Evolutionary conservation across 139 green algal genomes (phyloP), one percentile per base, ranked within the genome.

Genomic region (Diplosphaera chodatii): DNA sequence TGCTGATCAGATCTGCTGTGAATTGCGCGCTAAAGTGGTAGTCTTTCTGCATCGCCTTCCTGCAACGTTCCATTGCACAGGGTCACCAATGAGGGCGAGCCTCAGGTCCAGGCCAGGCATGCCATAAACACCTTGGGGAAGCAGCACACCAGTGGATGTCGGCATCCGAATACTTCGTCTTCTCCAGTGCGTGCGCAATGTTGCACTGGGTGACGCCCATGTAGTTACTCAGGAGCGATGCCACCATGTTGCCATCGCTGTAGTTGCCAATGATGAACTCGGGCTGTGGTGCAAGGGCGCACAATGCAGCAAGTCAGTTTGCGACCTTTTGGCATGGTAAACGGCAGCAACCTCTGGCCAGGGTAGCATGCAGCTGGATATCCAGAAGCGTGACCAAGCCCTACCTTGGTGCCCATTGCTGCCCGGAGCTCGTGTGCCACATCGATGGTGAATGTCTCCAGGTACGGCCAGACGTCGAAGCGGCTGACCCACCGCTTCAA

Each of bases 201-300:
- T 86, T 92, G 71, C 85, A 92, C 73, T 92, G n/a, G n/a, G 84
- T 93, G 31, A 89, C 75, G 66, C 74, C 76, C 71, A 91, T 69
- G 22, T 73, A 69, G 29, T 83, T 68, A 33, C 73, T 72, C 78
- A 96, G 85, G 64, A 96, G 82, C 3, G 79, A 80, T 15, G 90
- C 89, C 55, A 95, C 90, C 64, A 96, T 76, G 79, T 92, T 92
- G 75, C 90, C 89, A 71, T 94, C 89, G 21, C 70, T 89, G 83
- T 96, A 95, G 81, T 95, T 91, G 68, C 89, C 89, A 13, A 95
- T 89, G 72, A 95, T 84, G n/a, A 95, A 80, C 56, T 94, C 82
- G 1, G 89, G 89, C 64, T 86, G 80, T 18, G 25, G 16, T n/a
- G n/a, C n/a, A n/a, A n/a, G n/a, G n/a, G n/a, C n/a, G n/a, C n/a